Percentiles rank a stretch among this genome's conserved stretches.
phyloP scores from a whole-genome alignment of 495 filamentous ascomycete genomes.

The Podospora tetraspora region DNA sequence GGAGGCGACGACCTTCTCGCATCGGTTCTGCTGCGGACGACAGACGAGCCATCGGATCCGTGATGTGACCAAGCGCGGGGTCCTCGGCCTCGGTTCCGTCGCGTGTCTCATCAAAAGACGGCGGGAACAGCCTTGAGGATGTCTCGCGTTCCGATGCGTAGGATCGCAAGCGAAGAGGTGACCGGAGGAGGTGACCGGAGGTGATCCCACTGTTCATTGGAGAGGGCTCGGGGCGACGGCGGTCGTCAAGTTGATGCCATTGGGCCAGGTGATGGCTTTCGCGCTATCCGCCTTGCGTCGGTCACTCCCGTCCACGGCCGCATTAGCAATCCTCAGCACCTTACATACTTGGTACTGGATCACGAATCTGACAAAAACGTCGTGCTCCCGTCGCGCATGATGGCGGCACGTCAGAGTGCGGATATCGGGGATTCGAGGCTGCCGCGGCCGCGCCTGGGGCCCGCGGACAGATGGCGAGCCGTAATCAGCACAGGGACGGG shows the following conservation, averaged over 20 bases:
- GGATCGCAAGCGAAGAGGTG: constrained; percentile 8
- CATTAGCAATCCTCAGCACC: neutral
- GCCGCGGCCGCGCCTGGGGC: too few species aligned
- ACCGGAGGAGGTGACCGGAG: constrained; percentile 19
- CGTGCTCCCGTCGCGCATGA: neutral
- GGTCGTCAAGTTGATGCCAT: neutral
- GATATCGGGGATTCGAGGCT: neutral
- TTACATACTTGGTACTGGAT: neutral
- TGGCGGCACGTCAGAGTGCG: neutral
- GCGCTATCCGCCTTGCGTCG: constrained; percentile 22
- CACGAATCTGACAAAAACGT: neutral
- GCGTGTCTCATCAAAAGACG: neutral
- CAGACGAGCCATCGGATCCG: neutral
- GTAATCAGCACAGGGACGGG: neutral
- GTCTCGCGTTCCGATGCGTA: neutral
- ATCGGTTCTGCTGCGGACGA: neutral
- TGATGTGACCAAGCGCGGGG: neutral
- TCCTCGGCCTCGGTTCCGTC: neutral
- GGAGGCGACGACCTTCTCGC: neutral
- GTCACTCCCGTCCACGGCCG: constrained; percentile 23
- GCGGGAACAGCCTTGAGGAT: constrained; percentile 9
- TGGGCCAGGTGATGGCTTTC: constrained; percentile 8
- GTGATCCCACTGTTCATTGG: constrained; percentile 24
- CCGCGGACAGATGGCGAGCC: neutral
- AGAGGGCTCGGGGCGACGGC: neutral